phyloP scores from a whole-genome alignment of 169 alveolate species.

The Neospora caninum region DNA sequence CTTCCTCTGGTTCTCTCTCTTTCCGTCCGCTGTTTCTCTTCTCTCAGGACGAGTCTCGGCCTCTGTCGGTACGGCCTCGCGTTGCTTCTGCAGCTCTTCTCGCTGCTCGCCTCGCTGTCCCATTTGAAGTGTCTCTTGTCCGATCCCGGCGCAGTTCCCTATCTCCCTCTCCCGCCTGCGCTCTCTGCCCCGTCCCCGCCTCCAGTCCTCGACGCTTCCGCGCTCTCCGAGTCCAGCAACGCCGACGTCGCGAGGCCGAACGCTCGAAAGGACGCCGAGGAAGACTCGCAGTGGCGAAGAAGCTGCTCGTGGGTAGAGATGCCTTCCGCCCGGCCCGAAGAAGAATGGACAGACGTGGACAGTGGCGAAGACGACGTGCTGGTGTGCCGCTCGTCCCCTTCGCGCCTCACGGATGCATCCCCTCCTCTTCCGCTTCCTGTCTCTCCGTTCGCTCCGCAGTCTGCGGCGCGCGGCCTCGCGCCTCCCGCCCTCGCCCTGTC shows the following conservation, averaged over 20 bases:
- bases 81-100: neutral
- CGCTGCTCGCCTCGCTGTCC: slow-evolving; percentile 24
- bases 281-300: neutral
- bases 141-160: slow-evolving; percentile 60
- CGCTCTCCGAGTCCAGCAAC: too few relatives aligned
- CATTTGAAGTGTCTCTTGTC: slow-evolving; percentile 41
- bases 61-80: slow-evolving; percentile 55
- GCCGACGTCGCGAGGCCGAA: too few relatives aligned
- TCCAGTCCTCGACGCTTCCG: neutral
- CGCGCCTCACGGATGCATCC: neutral
- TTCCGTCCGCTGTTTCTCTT: neutral
- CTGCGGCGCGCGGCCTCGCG: too few relatives aligned
- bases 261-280: neutral
- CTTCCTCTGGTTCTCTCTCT: neutral
- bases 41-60: slow-evolving; percentile 21
- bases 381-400: neutral
- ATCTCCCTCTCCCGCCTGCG: neutral
- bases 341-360: neutral
- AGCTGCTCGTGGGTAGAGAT: neutral
- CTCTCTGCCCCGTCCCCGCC: too few relatives aligned
- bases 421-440: neutral
- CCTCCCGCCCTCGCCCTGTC: too few relatives aligned
- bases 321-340: neutral
- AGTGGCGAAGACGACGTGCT: neutral
- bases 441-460: neutral